Percentiles rank a stretch among this genome's conserved stretches.
phyloP scores from a whole-genome alignment of 2,329 filamentous ascomycete genomes.

The Delphinella strobiligena region DNA sequence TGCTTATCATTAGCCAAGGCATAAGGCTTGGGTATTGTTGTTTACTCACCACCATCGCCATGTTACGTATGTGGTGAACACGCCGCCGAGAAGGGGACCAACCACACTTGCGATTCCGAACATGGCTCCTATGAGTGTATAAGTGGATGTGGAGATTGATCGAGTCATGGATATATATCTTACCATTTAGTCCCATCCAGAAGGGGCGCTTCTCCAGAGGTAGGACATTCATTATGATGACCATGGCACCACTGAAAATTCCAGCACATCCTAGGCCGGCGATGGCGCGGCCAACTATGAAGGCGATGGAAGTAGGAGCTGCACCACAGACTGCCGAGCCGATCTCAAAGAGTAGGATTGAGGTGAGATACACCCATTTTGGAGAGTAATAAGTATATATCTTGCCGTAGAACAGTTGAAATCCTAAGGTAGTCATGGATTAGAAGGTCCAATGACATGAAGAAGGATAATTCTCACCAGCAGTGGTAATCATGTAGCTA shows the following conservation, averaged over 20 bases:
- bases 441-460: too few relatives aligned
- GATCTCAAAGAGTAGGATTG: conserved; percentile 38
- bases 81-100: conserved; percentile 33
- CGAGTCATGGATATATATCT: neutral
- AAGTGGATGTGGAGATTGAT: neutral
- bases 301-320: conserved; percentile 35
- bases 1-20: neutral
- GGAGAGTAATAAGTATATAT: conserved; percentile 35
- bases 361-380: conserved; percentile 35
- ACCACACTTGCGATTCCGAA: conserved; percentile 37
- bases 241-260: conserved; percentile 36
- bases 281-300: conserved; percentile 41
- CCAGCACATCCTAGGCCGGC: conserved; percentile 39
- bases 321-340: conserved; percentile 41
- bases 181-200: conserved; percentile 37
- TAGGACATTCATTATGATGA: conserved; percentile 34
- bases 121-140: conserved; percentile 20
- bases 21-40: too few relatives aligned
- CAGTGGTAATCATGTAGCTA: conserved; percentile 30
- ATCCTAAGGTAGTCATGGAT: conserved; percentile 20
- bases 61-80: conserved; percentile 26
- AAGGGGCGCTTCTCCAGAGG: conserved; percentile 34
- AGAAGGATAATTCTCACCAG: conserved; percentile 13
- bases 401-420: conserved; percentile 33
- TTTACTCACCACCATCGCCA: conserved; percentile 39